A percentile compares a stretch with the other conserved stretches of the same genome.
Evolutionary conservation across 148 eudicot genomes (phyloP).

Genomic region (Nepenthes gracilis): DNA sequence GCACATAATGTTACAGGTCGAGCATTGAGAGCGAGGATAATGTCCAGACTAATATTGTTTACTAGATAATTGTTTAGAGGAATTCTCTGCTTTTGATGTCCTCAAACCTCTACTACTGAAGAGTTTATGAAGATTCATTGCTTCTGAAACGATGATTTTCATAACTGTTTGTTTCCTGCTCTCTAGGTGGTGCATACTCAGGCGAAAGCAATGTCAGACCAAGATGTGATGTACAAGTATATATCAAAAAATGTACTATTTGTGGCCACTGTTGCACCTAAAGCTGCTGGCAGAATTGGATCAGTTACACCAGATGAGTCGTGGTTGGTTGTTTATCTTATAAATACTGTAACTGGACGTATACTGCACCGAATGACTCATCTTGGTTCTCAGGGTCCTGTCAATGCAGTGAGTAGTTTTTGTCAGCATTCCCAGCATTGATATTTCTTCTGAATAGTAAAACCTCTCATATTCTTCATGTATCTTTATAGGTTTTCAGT

Average conservation of each 20-base stretch:
- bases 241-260: conserved; percentile 79
- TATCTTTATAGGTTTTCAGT: conserved; percentile 70
- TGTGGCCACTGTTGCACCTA: conserved; percentile 82
- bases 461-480: background rate
- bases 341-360: conserved; percentile 94
- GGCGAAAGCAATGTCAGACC: conserved; percentile 74
- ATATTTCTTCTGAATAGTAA: conserved; percentile 1
- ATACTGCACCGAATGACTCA: conserved; percentile 87
- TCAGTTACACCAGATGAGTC: conserved; percentile 91
- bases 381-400: conserved; percentile 96
- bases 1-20: too few species aligned
- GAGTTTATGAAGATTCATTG: too few species aligned
- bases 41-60: too few species aligned
- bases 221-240: conserved; percentile 94
- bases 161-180: background rate
- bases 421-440: background rate
- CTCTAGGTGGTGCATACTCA: conserved; percentile 93
- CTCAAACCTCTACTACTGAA: too few species aligned
- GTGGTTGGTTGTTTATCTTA: conserved; percentile 69
- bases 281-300: conserved; percentile 80
- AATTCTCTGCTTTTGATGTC: too few species aligned
- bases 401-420: conserved; percentile 67
- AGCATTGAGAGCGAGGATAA: too few species aligned
- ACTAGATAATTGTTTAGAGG: too few species aligned
- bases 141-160: too few species aligned